Evolutionary conservation across 1,284 basidiomycete genomes (phyloP).

Genomic region (Cutaneotrichosporon dermatis): DNA sequence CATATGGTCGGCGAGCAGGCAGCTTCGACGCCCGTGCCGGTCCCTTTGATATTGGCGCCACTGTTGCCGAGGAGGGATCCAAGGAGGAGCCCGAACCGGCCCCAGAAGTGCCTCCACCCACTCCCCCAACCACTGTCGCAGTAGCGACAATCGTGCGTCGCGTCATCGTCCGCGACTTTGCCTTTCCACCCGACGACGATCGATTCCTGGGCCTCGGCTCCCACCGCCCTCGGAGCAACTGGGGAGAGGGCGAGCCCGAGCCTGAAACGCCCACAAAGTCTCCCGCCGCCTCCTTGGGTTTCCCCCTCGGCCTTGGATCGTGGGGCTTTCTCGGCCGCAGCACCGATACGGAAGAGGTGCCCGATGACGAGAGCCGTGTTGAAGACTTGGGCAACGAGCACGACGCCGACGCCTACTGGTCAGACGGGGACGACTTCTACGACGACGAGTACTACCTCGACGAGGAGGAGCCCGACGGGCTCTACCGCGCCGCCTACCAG

Average conservation of each 20-base stretch:
- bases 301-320: slow-evolving; percentile 17
- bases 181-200: slow-evolving; percentile 31
- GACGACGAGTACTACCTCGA: slow-evolving; percentile 12
- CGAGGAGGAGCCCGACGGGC: slow-evolving; percentile 35
- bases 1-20: neutral
- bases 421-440: slow-evolving; percentile 17
- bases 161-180: slow-evolving; percentile 42
- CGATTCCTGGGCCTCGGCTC: slow-evolving; percentile 30
- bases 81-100: neutral
- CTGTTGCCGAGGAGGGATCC: neutral
- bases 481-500: slow-evolving; percentile 40
- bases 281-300: slow-evolving; percentile 20
- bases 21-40: neutral
- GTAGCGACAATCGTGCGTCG: slow-evolving; percentile 11
- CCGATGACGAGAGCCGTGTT: slow-evolving; percentile 15
- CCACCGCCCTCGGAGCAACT: slow-evolving; percentile 15
- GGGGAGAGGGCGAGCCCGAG: slow-evolving; percentile 19
- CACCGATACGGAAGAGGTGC: slow-evolving; percentile 3
- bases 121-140: too few relatives aligned
- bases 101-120: too few relatives aligned
- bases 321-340: slow-evolving; percentile 19
- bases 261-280: slow-evolving; percentile 10
- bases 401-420: slow-evolving; percentile 14
- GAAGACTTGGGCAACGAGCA: slow-evolving; percentile 13
- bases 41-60: neutral